Percentiles rank a stretch among this genome's conserved stretches.
phyloP scores from a whole-genome alignment of 257 asterid species.

The Solanum corneliomulleri region DNA sequence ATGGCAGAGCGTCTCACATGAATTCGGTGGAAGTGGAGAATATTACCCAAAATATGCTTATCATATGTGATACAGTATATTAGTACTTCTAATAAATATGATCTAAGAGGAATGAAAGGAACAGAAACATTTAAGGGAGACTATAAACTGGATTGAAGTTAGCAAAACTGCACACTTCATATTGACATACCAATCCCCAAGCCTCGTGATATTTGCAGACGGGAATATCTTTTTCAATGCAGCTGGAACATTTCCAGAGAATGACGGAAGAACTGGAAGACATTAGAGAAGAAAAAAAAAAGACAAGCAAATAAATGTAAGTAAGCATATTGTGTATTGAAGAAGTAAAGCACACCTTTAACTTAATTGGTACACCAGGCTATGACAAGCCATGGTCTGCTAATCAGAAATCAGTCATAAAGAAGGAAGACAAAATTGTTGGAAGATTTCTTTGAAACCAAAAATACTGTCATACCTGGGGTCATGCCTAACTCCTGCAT shows the following conservation, averaged over 20 bases:
- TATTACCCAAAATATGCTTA: background rate
- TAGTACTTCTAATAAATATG: background rate
- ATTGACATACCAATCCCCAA: slow-evolving; percentile 78
- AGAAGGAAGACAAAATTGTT: background rate
- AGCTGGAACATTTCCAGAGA: slow-evolving; percentile 98
- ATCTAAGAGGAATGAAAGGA: background rate
- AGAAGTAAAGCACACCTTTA: background rate
- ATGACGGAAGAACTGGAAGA: slow-evolving; percentile 80
- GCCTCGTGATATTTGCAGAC: slow-evolving; percentile 73
- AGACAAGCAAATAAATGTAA: background rate
- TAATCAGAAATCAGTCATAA: background rate
- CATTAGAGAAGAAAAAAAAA: background rate
- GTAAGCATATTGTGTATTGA: background rate
- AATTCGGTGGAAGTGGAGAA: background rate
- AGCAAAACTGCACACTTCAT: background rate
- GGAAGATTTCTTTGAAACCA: background rate
- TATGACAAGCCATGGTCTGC: background rate
- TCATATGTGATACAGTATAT: background rate
- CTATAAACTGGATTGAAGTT: background rate
- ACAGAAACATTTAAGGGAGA: background rate
- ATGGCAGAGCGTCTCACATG: background rate
- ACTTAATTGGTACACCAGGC: background rate
- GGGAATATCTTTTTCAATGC: slow-evolving; percentile 67
- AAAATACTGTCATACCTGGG: slow-evolving; percentile 51
- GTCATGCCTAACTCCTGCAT: slow-evolving; percentile 94